Evolutionary conservation across 139 green algal species (phyloP), one percentile per base, ranked within the genome.

Genomic region (Medakamo hakoo): DNA sequence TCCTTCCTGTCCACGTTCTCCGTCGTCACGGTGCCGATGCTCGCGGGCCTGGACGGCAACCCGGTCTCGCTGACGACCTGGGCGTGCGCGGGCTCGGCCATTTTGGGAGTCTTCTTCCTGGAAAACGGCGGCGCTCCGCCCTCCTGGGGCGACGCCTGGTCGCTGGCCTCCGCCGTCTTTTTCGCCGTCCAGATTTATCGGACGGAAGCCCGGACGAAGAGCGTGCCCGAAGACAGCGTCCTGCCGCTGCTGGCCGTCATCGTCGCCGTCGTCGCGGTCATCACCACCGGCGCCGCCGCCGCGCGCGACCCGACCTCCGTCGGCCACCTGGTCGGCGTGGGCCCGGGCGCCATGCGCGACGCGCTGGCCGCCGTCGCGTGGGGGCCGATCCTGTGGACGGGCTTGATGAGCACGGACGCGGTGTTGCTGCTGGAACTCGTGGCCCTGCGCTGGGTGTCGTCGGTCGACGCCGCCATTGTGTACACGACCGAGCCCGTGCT

Each of bases 1-100:
- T 82, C 68, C 30, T 87, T 94, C 58, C 74, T 94, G 4, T 83
- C 70, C 57, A 84, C 86, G 1, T 87, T 94, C 68, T 94, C 86
- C 19, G 86, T 94, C 1, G 71, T 94, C 28, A 69, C 81, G 19
- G 86, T 94, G 21, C 87, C 87, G 5, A 63, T 91, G 27, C 60
- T 94, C 52, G 81, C 77, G 21, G 85, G 79, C 27, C 40, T 89
- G 3, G 69, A 58, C 23, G 84, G 86, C 23, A 66, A 68, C 28
- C 52, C 75, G 1, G 79, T 94, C 18, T 72, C 71, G 26, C 68
- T 71, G 2, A 19, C 83, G 40, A 88, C 80, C 1, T 91, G 80
- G 81, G 63, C 62, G 4, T 74, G 72, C 21, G 78, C 73, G 3
- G 55, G 74, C 1, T 69, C 79, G 2, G 84, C 86, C 0, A 48